phyloP scores from a whole-genome alignment of 495 filamentous ascomycete genomes.

The Penicillium parvum region DNA sequence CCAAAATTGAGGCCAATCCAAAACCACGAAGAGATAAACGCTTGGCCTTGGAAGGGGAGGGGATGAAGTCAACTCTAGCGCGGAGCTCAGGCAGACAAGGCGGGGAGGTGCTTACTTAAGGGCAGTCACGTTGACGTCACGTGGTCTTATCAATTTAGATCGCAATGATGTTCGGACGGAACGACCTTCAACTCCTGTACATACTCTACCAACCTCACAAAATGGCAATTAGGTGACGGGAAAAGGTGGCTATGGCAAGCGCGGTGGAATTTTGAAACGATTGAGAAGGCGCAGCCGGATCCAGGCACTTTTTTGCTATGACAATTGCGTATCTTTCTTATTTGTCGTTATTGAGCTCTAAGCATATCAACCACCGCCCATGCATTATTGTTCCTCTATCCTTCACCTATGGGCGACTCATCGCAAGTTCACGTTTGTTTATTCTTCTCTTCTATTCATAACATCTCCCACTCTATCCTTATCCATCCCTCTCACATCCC shows the following conservation, averaged over 20 bases:
- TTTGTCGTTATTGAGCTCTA: neutral
- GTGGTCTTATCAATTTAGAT: too few relatives aligned
- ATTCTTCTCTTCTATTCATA: slow-evolving; percentile 1
- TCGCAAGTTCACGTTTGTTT: too few relatives aligned
- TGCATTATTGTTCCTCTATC: neutral
- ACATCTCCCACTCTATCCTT: slow-evolving; percentile 1
- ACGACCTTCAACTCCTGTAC: too few relatives aligned
- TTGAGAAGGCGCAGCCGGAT: too few relatives aligned
- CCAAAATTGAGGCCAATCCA: slow-evolving; percentile 16
- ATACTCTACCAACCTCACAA: too few relatives aligned
- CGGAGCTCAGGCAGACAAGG: slow-evolving; percentile 30
- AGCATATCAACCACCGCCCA: neutral
- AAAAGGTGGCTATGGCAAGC: too few relatives aligned
- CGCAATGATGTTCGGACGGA: too few relatives aligned
- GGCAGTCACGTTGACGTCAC: slow-evolving; percentile 18
- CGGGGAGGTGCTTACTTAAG: slow-evolving; percentile 26
- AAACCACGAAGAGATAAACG: slow-evolving; percentile 6
- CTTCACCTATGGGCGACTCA: neutral
- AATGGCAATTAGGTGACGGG: neutral
- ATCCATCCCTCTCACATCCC: neutral
- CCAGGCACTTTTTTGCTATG: too few relatives aligned
- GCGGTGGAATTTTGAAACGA: too few relatives aligned
- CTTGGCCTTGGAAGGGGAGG: slow-evolving; percentile 6
- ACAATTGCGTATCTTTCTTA: too few relatives aligned
- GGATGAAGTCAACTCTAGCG: slow-evolving; percentile 23